Evolutionary conservation across 305 asterid genomes (phyloP), one percentile per base, ranked within the genome.

Genomic region (Fraxinus velutina): DNA sequence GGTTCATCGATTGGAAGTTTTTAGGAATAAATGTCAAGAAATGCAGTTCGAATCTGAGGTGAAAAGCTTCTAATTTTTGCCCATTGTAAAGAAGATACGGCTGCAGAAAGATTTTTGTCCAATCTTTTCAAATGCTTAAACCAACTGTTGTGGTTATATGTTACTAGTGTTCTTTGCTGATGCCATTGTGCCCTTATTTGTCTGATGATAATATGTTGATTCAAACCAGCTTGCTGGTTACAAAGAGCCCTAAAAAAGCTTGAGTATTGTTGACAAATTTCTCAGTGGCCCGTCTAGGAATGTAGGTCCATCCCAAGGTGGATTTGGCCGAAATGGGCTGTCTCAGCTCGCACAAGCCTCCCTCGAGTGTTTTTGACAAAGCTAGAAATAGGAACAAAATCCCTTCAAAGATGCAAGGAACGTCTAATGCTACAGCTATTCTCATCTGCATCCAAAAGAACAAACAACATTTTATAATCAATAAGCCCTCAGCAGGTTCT

Each of bases 401-500:
- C 77, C 27, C 27, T 73, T 13, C 47, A 71, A 30, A 15, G 36
- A 13, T 6, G 29, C 24, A 17, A 37, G 33, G 30, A 19, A 22
- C 50, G 78, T 10, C 84, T n/a, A 60, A 24, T 37, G n/a, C 64
- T 15, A 19, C 29, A 36, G 22, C 7, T 73, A 57, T 36, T 47
- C 64, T 15, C 79, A 76, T 73, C 39, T 57, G 81, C 85, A 81
- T 76, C 50, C 22, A 30, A 75, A 8, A 22, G 19, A 21, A 36
- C 32, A 50, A 27, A 36, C 77, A 50, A n/a, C 19, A 47, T 32
- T 34, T 81, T 57, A 74, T 42, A 79, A 83, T 21, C 77, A 30
- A 78, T 90, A 88, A 93, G 84, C 92, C 98, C 80, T 92, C 96
- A 10, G 86, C 91, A 68, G 97, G 96, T 83, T 94, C 97, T 78